phyloP scores from a whole-genome alignment of 345 rosid genomes.

The Aquilaria yunnanensis region DNA sequence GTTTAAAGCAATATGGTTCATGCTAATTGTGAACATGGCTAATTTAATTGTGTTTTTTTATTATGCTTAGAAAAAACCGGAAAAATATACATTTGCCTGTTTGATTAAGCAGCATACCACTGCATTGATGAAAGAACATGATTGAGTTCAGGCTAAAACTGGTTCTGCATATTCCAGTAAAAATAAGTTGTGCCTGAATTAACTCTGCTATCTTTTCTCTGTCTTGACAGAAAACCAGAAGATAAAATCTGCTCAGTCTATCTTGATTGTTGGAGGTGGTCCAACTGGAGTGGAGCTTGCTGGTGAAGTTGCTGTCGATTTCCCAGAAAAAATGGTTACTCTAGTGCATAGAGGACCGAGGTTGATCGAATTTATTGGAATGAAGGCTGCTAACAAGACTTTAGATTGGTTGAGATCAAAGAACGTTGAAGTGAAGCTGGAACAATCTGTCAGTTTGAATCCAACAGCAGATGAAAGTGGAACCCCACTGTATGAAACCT shows the following conservation, averaged over 20 bases:
- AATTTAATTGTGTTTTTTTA: no score
- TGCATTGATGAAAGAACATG: neutral
- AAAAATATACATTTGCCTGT: no score
- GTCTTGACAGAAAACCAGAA: conserved; percentile 54
- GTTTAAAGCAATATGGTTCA: no score
- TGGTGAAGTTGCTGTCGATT: conserved; percentile 79
- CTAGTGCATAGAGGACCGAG: conserved; percentile 76
- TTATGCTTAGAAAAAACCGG: no score
- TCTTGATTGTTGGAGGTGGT: conserved; percentile 90
- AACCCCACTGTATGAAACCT: conserved; percentile 35
- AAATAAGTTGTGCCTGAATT: neutral
- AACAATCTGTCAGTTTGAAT: conserved; percentile 57
- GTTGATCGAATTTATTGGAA: conserved; percentile 70
- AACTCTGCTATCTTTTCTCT: neutral
- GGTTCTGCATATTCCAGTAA: neutral
- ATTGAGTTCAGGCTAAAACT: neutral
- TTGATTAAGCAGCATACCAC: neutral
- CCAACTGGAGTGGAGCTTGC: conserved; percentile 95
- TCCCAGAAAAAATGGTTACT: conserved; percentile 69
- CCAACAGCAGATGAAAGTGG: conserved; percentile 29
- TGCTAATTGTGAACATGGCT: no score
- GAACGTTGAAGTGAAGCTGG: conserved; percentile 66
- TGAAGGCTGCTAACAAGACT: conserved; percentile 60
- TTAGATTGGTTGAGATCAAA: conserved; percentile 62
- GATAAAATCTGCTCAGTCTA: conserved; percentile 61